Evolutionary conservation across 495 filamentous ascomycete species (phyloP), one percentile per base, ranked within the genome.

Genomic region (Trichoderma gamsii): DNA sequence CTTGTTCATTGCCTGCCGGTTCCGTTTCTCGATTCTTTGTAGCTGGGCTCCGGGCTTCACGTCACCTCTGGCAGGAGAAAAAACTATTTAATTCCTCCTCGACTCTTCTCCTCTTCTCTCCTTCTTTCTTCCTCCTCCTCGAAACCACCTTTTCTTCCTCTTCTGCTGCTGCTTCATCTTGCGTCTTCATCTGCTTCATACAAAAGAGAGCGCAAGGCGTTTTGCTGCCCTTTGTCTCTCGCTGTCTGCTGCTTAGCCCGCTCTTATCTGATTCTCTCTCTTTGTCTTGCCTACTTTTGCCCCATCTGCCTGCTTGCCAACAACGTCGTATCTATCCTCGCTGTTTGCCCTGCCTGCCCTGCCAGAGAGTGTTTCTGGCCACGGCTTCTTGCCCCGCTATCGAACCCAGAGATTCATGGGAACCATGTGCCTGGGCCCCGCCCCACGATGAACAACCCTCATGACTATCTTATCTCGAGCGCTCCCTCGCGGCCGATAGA

Each of bases 371-470:
- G 18, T 6, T 46, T 46, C 35, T 61, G 32, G 51, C 67, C 21
- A 44, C 67, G 41, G 35, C 52, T 64, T 43, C 67, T 38, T 68
- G 23, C 43, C 32, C 52, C 32, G 35, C 43, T 64, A 41, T 21
- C 21, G 18, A 29, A 25, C 52, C 16, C 41, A 27, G 59, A 64
- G 63, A 29, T 61, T 25, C 64, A 59, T 70, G 51, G 35, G 64
- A 32, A 65, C 65, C 76, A 78, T 79, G 73, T 79, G 75, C 72
- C 75, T 81, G 71, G 76, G 78, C 70, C 75, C 71, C 73, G 72
- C 70, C 73, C 74, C 70, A 75, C 66, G 69, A 69, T 69, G 72
- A 75, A 73, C 67, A 66, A 66, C 32, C 65, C 65, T 51, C 65
- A 66, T 66, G 65, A 66, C 27, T 66, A 66, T 32, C 65, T 66